Percentiles rank a stretch among this genome's conserved stretches.
Evolutionary conservation across 1,284 basidiomycete genomes (phyloP).

Genomic region (Cryptococcus maquisensis): DNA sequence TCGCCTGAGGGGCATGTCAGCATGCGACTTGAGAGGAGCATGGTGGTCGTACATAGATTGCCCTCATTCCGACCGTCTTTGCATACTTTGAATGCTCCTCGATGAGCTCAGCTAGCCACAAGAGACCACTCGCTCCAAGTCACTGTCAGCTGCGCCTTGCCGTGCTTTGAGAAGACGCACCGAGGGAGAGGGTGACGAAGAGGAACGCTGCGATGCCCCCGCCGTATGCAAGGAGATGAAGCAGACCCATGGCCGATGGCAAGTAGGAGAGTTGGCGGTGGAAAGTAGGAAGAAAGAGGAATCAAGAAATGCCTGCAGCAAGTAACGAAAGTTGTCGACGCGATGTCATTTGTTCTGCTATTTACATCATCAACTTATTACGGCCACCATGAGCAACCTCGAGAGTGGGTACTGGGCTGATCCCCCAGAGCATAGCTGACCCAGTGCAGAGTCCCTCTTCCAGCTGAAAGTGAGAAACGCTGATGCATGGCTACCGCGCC

Average conservation of each 20-base stretch:
- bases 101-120: conserved; percentile 89
- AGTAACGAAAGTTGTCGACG: background rate
- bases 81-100: conserved; percentile 82
- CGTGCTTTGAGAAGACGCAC: conserved; percentile 49
- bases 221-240: conserved; percentile 55
- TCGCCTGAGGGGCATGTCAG: conserved; percentile 54
- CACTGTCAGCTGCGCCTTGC: background rate
- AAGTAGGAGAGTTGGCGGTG: background rate
- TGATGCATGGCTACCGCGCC: background rate
- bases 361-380: background rate
- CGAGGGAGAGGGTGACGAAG: conserved; percentile 74
- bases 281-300: background rate
- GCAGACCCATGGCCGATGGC: conserved; percentile 21
- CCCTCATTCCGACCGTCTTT: conserved; percentile 71
- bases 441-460: conserved; percentile 74
- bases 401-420: conserved; percentile 64
- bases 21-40: conserved; percentile 16
- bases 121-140: conserved; percentile 74
- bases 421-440: background rate
- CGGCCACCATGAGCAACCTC: conserved; percentile 68
- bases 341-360: background rate
- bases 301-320: background rate
- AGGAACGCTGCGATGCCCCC: conserved; percentile 65
- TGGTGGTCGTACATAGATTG: conserved; percentile 67
- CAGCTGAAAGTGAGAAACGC: conserved; percentile 71